Conservation (phyloP, 1,284 basidiomycete genomes). For the Anthracocystis setariae region DNA sequence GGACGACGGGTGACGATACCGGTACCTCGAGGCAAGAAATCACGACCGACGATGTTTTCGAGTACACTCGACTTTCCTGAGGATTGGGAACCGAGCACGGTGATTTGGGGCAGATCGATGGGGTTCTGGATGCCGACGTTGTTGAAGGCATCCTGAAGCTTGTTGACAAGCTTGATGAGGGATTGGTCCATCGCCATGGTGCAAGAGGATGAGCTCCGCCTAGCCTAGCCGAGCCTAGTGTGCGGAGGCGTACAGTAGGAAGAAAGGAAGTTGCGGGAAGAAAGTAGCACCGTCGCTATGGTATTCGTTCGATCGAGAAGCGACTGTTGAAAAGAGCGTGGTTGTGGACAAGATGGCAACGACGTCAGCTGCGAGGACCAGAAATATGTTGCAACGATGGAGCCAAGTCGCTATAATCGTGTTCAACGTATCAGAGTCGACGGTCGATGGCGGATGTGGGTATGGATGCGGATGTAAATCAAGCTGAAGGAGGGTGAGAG, state of each 20-base stretch:
- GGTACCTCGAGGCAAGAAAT: constrained; percentile 91
- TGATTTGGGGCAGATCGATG: constrained; percentile 71
- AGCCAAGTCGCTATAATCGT: neutral
- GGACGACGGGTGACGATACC: constrained; percentile 96
- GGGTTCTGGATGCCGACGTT: constrained; percentile 70
- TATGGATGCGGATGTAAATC: neutral
- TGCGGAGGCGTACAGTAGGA: neutral
- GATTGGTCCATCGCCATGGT: constrained; percentile 71
- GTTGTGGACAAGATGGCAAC: neutral
- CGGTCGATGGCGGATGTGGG: neutral
- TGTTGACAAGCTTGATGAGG: constrained; percentile 94
- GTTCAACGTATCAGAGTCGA: neutral
- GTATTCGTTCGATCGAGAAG: constrained; percentile 18
- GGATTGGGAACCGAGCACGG: constrained; percentile 71
- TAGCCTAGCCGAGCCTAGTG: constrained; percentile 4
- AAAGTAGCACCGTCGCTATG: constrained; percentile 8
- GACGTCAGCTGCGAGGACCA: neutral
- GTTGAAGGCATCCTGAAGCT: constrained; percentile 76
- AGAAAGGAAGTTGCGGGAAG: neutral
- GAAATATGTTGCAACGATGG: neutral
- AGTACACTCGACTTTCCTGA: constrained; percentile 73
- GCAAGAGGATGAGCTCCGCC: constrained; percentile 2
- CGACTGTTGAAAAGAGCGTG: constrained; percentile 1
- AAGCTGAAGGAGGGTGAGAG: neutral
- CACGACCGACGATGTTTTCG: constrained; percentile 78